These are phyloP conservation scores for Beauveria rudraprayagi DNA, from an alignment of 2,329 filamentous ascomycete species.

Conservation along the genomic window DNA sequence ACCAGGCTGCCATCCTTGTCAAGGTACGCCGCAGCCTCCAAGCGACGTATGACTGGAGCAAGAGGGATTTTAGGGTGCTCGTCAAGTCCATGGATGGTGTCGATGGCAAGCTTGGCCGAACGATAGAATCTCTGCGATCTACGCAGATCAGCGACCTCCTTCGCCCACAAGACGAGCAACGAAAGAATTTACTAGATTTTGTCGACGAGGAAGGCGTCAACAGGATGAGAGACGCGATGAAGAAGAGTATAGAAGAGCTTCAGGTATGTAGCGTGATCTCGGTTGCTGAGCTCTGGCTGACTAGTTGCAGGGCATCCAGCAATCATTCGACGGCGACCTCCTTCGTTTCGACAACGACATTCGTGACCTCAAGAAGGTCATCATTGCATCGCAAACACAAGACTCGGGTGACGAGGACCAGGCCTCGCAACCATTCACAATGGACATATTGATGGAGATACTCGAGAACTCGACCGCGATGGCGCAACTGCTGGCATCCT, in stretches of 20 bases:
- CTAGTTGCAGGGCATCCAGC: slow-evolving; percentile 46
- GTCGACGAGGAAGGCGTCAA: slow-evolving; percentile 65
- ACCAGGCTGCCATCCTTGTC: slow-evolving; percentile 45
- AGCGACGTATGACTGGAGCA: slow-evolving; percentile 48
- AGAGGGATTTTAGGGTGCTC: slow-evolving; percentile 52
- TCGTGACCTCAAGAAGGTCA: slow-evolving; percentile 51
- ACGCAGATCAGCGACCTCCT: slow-evolving; percentile 59
- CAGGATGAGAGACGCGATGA: slow-evolving; percentile 56
- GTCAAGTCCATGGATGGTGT: slow-evolving; percentile 59
- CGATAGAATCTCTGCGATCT: slow-evolving; percentile 55
- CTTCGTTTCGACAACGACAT: slow-evolving; percentile 69
- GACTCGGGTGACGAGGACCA: slow-evolving; percentile 24
- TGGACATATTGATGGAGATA: slow-evolving; percentile 51
- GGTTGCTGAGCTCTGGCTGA: slow-evolving; percentile 13
- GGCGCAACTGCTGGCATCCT: slow-evolving; percentile 69
- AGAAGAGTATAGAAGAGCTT: slow-evolving; percentile 61
- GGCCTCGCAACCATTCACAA: slow-evolving; percentile 29
- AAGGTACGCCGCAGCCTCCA: slow-evolving; percentile 44
- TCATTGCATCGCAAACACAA: slow-evolving; percentile 34
- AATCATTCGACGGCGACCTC: slow-evolving; percentile 69
- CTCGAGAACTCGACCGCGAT: slow-evolving; percentile 72
- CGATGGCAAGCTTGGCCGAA: slow-evolving; percentile 55
- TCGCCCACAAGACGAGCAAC: slow-evolving; percentile 48
- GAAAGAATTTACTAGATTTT: slow-evolving; percentile 64
- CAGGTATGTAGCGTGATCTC: slow-evolving; percentile 39